A percentile compares a stretch with the other conserved stretches of the same genome.
These are phyloP conservation scores for Chimonanthus praecox DNA, from an alignment of 164 flowering plant species.

Conservation along the genomic window DNA sequence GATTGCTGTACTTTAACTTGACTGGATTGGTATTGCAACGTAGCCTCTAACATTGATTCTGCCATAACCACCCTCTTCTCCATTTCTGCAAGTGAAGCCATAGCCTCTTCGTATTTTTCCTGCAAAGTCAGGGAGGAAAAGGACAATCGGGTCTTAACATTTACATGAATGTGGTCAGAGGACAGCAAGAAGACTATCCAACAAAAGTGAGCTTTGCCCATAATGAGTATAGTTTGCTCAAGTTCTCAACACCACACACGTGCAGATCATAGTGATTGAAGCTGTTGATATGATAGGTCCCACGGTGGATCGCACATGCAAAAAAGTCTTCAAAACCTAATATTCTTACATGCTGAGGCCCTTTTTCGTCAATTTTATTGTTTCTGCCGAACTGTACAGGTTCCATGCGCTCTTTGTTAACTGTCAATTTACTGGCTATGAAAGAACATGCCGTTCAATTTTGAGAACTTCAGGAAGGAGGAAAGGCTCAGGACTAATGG, in stretches of 20 bases:
- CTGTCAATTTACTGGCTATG: no score
- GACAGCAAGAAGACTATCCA: neutral
- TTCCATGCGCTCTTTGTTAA: no score
- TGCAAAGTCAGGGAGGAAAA: conserved; percentile 24
- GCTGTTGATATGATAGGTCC: no score
- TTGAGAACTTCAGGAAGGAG: no score
- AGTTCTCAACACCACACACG: neutral
- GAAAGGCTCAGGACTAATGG: no score
- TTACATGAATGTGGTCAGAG: neutral
- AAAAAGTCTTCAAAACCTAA: no score
- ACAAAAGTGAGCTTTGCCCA: neutral
- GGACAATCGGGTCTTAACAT: neutral
- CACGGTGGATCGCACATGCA: no score
- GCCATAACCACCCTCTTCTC: conserved; percentile 95
- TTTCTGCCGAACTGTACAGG: no score
- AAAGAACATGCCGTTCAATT: no score
- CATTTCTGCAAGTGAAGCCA: conserved; percentile 72
- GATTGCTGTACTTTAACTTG: conserved; percentile 59
- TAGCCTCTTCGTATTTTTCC: conserved; percentile 87
- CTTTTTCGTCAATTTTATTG: no score
- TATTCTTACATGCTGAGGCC: no score
- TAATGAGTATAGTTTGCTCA: neutral
- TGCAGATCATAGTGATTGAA: no score
- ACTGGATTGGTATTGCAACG: conserved; percentile 89
- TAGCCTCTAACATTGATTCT: conserved; percentile 94